These are phyloP conservation scores for Alliaria petiolata DNA, from an alignment of 345 rosid species.

Conservation along the genomic window DNA sequence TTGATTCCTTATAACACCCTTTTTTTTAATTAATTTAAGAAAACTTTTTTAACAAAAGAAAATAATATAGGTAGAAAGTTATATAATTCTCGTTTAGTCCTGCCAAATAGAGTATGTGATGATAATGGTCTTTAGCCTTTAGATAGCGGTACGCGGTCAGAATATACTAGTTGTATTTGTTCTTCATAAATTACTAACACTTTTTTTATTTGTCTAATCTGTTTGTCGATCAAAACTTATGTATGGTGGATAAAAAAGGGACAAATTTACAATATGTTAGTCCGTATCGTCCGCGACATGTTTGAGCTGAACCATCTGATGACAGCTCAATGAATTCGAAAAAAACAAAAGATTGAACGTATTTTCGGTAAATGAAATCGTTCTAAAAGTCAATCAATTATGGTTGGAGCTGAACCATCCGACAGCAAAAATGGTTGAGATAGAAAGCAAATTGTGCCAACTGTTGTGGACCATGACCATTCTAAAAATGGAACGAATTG, in stretches of 20 bases:
- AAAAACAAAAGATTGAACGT: neutral
- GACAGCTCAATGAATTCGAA: no score
- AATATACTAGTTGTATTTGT: neutral
- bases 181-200: neutral
- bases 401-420: constrained; percentile 25
- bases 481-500: constrained; percentile 12
- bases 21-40: no score
- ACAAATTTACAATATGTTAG: no score
- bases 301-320: no score
- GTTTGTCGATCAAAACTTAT: neutral
- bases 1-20: neutral
- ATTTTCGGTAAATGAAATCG: neutral
- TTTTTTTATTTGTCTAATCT: neutral
- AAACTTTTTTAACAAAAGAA: no score
- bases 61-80: neutral
- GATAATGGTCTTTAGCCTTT: neutral
- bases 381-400: constrained; percentile 10
- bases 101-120: neutral
- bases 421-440: constrained; percentile 16
- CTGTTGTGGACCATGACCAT: constrained; percentile 19
- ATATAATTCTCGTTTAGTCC: neutral
- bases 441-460: constrained; percentile 18
- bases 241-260: no score
- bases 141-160: neutral
- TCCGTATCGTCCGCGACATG: no score